A percentile compares a stretch with the other conserved stretches of the same genome.
phyloP scores from a whole-genome alignment of 2,329 filamentous ascomycete species.

The Magnaporthiopsis poae region DNA sequence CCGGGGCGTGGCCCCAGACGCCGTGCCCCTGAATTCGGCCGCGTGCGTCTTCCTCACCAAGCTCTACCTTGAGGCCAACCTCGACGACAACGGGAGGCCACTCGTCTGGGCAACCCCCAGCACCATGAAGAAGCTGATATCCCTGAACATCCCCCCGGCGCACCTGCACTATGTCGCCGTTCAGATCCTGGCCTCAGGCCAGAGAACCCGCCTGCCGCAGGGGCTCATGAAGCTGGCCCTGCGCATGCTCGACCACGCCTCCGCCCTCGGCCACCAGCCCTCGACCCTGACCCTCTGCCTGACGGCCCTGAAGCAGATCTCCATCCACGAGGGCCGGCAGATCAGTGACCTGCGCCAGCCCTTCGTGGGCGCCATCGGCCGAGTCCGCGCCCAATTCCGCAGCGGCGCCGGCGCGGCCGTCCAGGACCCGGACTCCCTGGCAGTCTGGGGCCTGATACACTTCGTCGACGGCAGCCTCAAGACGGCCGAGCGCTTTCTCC shows the following conservation, averaged over 20 bases:
- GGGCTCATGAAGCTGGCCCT: neutral
- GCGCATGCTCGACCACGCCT: constrained; percentile 1
- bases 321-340: neutral
- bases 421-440: neutral
- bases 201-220: neutral
- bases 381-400: neutral
- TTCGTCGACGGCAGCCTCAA: neutral
- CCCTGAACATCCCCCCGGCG: neutral
- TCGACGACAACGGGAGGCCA: neutral
- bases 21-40: neutral
- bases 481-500: neutral
- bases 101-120: neutral
- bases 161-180: neutral
- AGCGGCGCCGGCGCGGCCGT: neutral
- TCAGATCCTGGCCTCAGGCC: neutral
- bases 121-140: neutral
- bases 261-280: neutral
- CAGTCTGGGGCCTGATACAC: neutral
- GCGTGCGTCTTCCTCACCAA: neutral
- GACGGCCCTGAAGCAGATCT: neutral
- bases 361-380: neutral
- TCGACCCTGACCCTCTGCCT: neutral
- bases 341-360: neutral
- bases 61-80: neutral
- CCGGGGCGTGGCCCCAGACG: neutral